Percentiles rank a stretch among this genome's conserved stretches.
Evolutionary conservation across 1,284 basidiomycete species (phyloP).

Genomic region (Austroboletus novae-zelandiae): DNA sequence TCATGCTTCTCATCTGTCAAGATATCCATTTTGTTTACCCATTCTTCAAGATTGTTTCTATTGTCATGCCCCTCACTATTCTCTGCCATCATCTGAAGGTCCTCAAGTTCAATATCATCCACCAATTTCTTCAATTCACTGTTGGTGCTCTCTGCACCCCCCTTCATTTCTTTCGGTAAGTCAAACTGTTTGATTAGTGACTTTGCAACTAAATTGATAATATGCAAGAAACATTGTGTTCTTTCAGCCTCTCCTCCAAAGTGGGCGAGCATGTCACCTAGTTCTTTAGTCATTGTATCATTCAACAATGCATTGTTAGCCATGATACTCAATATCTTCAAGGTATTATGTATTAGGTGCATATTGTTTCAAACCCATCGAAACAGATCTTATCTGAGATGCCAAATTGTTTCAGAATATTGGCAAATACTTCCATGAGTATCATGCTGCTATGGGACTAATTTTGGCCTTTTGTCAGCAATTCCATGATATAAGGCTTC

Average conservation of each 20-base stretch:
- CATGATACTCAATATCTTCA: neutral
- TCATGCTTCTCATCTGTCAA: too few species aligned
- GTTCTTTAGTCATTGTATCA: conserved; percentile 30
- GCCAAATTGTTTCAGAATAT: conserved; percentile 2
- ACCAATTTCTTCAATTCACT: too few species aligned
- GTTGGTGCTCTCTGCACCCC: too few species aligned
- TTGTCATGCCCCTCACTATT: too few species aligned
- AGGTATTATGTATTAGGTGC: too few species aligned
- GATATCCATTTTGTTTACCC: too few species aligned
- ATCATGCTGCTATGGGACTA: conserved; percentile 2
- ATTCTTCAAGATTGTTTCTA: too few species aligned
- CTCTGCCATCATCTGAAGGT: too few species aligned
- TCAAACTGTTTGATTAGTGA: neutral
- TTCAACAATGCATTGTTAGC: conserved; percentile 17
- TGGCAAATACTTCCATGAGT: neutral
- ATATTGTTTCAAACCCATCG: too few species aligned
- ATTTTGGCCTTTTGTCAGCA: too few species aligned
- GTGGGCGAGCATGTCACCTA: conserved; percentile 16
- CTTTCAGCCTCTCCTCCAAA: conserved; percentile 13
- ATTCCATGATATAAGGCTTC: too few species aligned
- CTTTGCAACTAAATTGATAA: conserved; percentile 1
- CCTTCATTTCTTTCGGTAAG: neutral
- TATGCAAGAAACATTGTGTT: neutral
- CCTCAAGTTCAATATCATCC: too few species aligned
- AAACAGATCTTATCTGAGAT: conserved; percentile 2